Conservation (phyloP, 164 flowering plant genomes). For the Dillenia turbinata region DNA sequence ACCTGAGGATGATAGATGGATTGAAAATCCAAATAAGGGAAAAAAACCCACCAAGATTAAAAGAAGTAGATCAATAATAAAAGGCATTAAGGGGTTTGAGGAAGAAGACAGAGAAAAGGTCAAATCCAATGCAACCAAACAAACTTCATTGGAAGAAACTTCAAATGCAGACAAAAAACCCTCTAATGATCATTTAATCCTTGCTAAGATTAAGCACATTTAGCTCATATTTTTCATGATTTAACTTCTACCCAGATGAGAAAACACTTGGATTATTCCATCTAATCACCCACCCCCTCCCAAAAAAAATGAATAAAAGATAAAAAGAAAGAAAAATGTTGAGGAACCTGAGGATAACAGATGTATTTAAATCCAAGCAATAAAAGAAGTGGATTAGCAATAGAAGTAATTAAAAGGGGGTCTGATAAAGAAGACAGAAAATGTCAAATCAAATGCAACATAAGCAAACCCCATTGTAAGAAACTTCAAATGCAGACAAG, state of each 20-base stretch:
- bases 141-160: not conserved
- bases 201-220: not conserved
- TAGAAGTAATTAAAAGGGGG: too few relatives aligned
- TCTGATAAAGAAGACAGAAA: too few relatives aligned
- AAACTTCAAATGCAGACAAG: too few relatives aligned
- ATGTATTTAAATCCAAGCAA: too few relatives aligned
- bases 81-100: not conserved
- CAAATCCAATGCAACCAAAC: conserved; percentile 1
- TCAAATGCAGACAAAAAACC: conserved; percentile 1
- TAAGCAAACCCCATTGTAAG: too few relatives aligned
- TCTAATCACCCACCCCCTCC: too few relatives aligned
- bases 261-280: conserved; percentile 1
- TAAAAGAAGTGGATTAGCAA: too few relatives aligned
- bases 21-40: conserved; percentile 1
- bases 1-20: not conserved
- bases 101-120: conserved; percentile 1
- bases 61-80: conserved; percentile 4
- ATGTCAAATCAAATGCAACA: too few relatives aligned
- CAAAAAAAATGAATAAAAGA: too few relatives aligned
- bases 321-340: too few relatives aligned
- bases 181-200: conserved; percentile 6
- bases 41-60: not conserved
- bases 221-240: not conserved
- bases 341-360: too few relatives aligned
- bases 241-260: conserved; percentile 4